Percentiles rank a stretch among this genome's conserved stretches.
These are phyloP conservation scores for apple (Malus domestica) DNA, from an alignment of 306 rosid species.

Conservation along the genomic window ASM211411v1 NC_041795.1:27298001-27298500, in stretches of 20 bases:
- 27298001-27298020: background rate
- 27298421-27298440: background rate
- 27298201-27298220: background rate
- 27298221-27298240: background rate
- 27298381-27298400: constrained; percentile 2
- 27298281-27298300: background rate
- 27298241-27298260: background rate
- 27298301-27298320: background rate
- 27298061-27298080: background rate
- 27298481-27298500: background rate
- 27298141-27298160: background rate
- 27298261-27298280: background rate
- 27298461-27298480: background rate
- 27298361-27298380: background rate
- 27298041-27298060: no score
- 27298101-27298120: background rate
- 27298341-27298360: background rate
- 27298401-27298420: background rate
- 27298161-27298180: background rate
- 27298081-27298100: background rate
- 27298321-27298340: no score
- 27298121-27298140: no score
- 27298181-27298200: background rate
- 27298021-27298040: background rate
- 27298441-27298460: background rate